A percentile compares a stretch with the other conserved stretches of the same genome.
Evolutionary conservation across 2,329 filamentous ascomycete species (phyloP).

Genomic region (Aspergillus puulaauensis): DNA sequence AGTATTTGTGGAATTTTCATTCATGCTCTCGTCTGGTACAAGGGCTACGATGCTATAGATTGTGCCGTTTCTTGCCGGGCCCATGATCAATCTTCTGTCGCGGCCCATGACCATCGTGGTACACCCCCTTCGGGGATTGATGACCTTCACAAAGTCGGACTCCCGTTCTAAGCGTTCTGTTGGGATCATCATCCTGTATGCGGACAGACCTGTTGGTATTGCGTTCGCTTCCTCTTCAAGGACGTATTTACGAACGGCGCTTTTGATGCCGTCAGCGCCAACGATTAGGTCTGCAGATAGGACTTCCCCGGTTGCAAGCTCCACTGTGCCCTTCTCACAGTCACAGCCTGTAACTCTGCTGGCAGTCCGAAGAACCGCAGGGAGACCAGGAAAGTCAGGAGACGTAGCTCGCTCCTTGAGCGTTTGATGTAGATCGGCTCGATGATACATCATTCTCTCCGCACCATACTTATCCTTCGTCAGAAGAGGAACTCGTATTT

Average conservation of each 20-base stretch:
- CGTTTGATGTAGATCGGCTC: constrained; percentile 23
- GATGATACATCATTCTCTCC: constrained; percentile 23
- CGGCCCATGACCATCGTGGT: constrained; percentile 51
- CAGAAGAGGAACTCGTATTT: constrained; percentile 18
- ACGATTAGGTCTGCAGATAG: constrained; percentile 26
- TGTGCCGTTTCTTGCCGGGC: constrained; percentile 42
- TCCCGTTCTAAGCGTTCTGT: constrained; percentile 8
- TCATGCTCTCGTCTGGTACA: constrained; percentile 39
- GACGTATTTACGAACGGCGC: background rate
- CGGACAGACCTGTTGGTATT: constrained; percentile 6
- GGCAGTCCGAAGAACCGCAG: background rate
- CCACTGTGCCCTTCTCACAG: background rate
- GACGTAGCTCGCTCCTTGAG: constrained; percentile 16
- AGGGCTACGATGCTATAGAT: constrained; percentile 47
- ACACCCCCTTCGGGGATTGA: constrained; percentile 38
- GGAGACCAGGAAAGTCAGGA: background rate
- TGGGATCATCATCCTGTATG: constrained; percentile 11
- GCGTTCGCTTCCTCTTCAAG: background rate
- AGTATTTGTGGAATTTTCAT: background rate
- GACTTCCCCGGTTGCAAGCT: constrained; percentile 14
- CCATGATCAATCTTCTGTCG: constrained; percentile 46
- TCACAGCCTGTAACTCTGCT: constrained; percentile 3
- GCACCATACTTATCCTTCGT: constrained; percentile 21
- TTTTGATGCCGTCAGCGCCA: constrained; percentile 31
- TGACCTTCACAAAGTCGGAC: constrained; percentile 23